phyloP scores from a whole-genome alignment of 108 stramenopile species.

The Asterionellopsis glacialis region DNA sequence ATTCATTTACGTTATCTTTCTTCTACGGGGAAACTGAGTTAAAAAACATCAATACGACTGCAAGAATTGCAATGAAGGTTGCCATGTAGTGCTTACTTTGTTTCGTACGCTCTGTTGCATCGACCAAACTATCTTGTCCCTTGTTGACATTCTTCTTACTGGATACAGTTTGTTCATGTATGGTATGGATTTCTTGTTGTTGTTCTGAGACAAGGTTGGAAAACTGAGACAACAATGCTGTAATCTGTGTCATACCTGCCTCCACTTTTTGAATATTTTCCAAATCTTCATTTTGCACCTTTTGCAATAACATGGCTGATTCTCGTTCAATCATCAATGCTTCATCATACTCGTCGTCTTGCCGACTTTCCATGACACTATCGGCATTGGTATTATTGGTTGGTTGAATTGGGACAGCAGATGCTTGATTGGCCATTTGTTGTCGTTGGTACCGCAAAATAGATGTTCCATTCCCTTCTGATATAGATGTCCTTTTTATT shows the following conservation, averaged over 20 bases:
- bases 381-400: background rate
- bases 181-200: constrained; percentile 64
- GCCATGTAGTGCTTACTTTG: constrained; percentile 77
- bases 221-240: constrained; percentile 69
- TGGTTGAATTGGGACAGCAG: background rate
- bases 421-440: background rate
- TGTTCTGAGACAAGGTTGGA: constrained; percentile 73
- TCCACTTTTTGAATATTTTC: constrained; percentile 81
- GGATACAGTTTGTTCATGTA: constrained; percentile 59
- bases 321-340: constrained; percentile 42
- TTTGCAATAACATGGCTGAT: constrained; percentile 45
- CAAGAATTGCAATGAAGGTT: constrained; percentile 55
- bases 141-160: constrained; percentile 73
- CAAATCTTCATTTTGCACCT: constrained; percentile 57
- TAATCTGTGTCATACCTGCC: constrained; percentile 77
- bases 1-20: too few relatives aligned
- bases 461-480: too few relatives aligned
- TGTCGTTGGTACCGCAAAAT: too few relatives aligned
- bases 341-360: constrained; percentile 26
- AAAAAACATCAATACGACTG: constrained; percentile 60
- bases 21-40: constrained; percentile 49
- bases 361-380: constrained; percentile 5
- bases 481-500: too few relatives aligned
- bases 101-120: constrained; percentile 66
- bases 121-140: constrained; percentile 76